A percentile compares a stretch with the other conserved stretches of the same genome.
Conservation (phyloP, 2,329 filamentous ascomycete genomes). For the Verticillium dahliae region DNA sequence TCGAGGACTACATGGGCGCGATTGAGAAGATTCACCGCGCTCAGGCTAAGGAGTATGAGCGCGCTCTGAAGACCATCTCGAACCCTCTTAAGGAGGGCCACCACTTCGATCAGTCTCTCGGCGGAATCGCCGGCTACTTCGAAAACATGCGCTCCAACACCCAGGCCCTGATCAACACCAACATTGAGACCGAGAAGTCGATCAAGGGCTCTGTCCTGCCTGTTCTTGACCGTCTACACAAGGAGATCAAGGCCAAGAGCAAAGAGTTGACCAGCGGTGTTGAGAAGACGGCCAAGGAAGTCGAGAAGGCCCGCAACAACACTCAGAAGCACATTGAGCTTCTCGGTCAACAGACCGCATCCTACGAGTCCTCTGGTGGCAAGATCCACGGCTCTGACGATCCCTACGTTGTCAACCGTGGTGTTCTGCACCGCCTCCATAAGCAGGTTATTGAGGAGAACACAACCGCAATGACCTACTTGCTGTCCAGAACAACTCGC, state of each 20-base stretch:
- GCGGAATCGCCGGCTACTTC: conserved; percentile 82
- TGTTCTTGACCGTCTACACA: conserved; percentile 82
- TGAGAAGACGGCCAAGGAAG: conserved; percentile 78
- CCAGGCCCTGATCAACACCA: conserved; percentile 81
- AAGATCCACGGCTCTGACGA: conserved; percentile 69
- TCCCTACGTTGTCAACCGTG: conserved; percentile 80
- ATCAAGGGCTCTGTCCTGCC: conserved; percentile 82
- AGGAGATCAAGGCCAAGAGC: conserved; percentile 92
- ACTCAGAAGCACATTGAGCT: conserved; percentile 97
- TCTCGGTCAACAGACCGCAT: conserved; percentile 76
- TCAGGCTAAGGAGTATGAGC: conserved; percentile 92
- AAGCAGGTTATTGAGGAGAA: conserved; percentile 94
- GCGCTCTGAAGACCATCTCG: conserved; percentile 83
- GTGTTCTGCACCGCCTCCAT: conserved; percentile 75
- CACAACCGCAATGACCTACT: conserved; percentile 87
- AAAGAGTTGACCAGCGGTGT: conserved; percentile 83
- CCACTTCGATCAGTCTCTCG: conserved; percentile 87
- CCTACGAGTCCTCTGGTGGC: conserved; percentile 69
- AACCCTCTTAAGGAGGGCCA: conserved; percentile 82
- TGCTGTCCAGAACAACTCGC: conserved; percentile 84
- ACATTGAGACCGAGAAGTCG: conserved; percentile 85
- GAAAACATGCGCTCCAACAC: conserved; percentile 93
- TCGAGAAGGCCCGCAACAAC: conserved; percentile 77
- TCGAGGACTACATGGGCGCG: conserved; percentile 82
- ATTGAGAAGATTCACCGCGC: conserved; percentile 81